Evolutionary conservation across 2,329 filamentous ascomycete species (phyloP).

Genomic region (Onygena corvina): DNA sequence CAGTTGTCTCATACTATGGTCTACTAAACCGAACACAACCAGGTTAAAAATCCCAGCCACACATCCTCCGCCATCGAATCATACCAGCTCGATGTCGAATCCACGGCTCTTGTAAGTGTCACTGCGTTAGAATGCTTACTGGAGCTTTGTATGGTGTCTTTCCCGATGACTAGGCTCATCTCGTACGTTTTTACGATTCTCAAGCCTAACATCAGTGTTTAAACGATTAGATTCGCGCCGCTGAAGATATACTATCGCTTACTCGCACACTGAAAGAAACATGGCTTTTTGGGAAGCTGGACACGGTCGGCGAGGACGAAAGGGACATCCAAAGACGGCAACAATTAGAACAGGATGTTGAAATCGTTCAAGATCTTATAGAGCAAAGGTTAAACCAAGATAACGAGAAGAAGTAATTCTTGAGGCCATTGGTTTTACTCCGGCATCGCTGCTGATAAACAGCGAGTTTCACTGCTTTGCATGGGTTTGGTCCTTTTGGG

Average conservation of each 20-base stretch:
- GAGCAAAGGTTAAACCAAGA: slow-evolving; percentile 20
- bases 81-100: slow-evolving; percentile 48
- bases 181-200: neutral
- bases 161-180: neutral
- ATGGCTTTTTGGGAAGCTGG: slow-evolving; percentile 54
- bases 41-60: slow-evolving; percentile 42
- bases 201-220: neutral
- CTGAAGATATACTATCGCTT: slow-evolving; percentile 50
- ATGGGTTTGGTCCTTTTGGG: too few relatives aligned
- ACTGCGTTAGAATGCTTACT: neutral
- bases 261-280: slow-evolving; percentile 53
- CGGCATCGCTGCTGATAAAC: too few relatives aligned
- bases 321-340: slow-evolving; percentile 31
- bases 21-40: slow-evolving; percentile 3
- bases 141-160: neutral
- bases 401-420: slow-evolving; percentile 15
- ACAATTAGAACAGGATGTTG: slow-evolving; percentile 38
- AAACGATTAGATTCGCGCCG: slow-evolving; percentile 42
- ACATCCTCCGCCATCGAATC: slow-evolving; percentile 46
- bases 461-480: too few relatives aligned
- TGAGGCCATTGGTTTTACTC: neutral
- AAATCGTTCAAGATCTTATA: slow-evolving; percentile 36
- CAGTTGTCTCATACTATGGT: neutral
- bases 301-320: slow-evolving; percentile 41
- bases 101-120: slow-evolving; percentile 42